A percentile compares a stretch with the other conserved stretches of the same genome.
phyloP scores from a whole-genome alignment of 116 monocot species.

The Dioscorea cayenensis region DNA sequence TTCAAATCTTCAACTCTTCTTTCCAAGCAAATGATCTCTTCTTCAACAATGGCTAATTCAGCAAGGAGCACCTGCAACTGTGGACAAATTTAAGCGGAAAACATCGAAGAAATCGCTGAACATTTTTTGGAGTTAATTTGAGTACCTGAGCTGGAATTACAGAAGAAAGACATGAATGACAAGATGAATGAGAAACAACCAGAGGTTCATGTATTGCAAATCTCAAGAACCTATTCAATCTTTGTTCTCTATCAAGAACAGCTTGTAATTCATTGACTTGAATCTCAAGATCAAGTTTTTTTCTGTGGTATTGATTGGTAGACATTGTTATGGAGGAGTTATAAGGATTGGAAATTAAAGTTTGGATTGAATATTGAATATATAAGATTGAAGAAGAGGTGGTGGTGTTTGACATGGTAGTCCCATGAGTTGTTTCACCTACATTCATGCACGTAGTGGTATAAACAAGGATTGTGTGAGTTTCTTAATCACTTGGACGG shows the following conservation, averaged over 20 bases:
- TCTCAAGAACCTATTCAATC: slow-evolving; percentile 31
- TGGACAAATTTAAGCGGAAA: neutral
- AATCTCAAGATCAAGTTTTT: slow-evolving; percentile 31
- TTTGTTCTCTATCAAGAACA: slow-evolving; percentile 45
- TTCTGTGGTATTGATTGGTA: slow-evolving; percentile 33
- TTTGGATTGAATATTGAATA: neutral
- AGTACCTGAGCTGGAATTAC: slow-evolving; percentile 39
- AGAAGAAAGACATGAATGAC: slow-evolving; percentile 22
- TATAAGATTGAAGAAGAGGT: neutral
- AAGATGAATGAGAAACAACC: slow-evolving; percentile 24
- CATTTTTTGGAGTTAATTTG: neutral
- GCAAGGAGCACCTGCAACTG: slow-evolving; percentile 60
- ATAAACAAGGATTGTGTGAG: slow-evolving; percentile 4
- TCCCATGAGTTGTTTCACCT: neutral
- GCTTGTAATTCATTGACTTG: slow-evolving; percentile 50
- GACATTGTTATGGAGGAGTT: too few species aligned
- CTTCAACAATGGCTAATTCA: slow-evolving; percentile 73
- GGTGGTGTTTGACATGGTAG: neutral
- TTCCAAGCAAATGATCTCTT: slow-evolving; percentile 67
- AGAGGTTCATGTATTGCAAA: slow-evolving; percentile 35
- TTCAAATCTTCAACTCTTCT: slow-evolving; percentile 52
- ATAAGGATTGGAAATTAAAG: slow-evolving; percentile 21
- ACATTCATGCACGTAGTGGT: neutral
- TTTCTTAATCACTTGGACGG: neutral
- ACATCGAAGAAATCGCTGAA: neutral